Base-by-base conservation (phyloP, 2,329 filamentous ascomycete genomes). In the Xylaria sp. region DNA sequence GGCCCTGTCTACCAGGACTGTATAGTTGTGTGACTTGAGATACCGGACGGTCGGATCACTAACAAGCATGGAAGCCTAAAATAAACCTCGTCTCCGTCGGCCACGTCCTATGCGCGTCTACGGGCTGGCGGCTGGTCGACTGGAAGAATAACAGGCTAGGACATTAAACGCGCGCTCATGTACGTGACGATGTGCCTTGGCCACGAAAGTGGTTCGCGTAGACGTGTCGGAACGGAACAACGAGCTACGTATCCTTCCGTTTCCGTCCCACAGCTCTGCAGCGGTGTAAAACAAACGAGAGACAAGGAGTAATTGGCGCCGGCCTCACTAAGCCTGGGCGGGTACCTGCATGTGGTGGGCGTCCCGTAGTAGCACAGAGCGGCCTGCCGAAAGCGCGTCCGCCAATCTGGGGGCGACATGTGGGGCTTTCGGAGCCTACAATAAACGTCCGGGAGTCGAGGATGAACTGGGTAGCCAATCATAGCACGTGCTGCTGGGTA, bases 261-360 rank as follows among this genome's bases (percentile, higher is more conserved):
- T 40, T 52, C 21, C 38, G 48, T 37, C 19, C 23, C 49, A 48
- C 13, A 56, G 13, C 21, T 27, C 5, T 37, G 13, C 21, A 15
- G 29, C 17, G 31, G 21, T 51, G 33, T 21, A 33, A 23, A 35
- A 35, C 17, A 7, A 17, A 46, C 40, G 40, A 46, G 29, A 48
- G 44, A 41, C 23, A 8, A 56, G 21, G 31, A 46, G 19, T 3
- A 62, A 62, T 53, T 62, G 49, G 58, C 62, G 58, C 62, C 33
- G 49, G 43, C 17, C 17, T 37, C 35, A 27, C 43, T 25, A 27
- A 35, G 27, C 31, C 15, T 25, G 19, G 51, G 54, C 61, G 61
- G 61, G 61, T 63, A 61, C 57, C 62, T 64, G 62, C 62, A 62
- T 47, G 7, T 21, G 27, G 54, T 54, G 54, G 60, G 35, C 37